Evolutionary conservation across 1,284 basidiomycete genomes (phyloP), one percentile per base, ranked within the genome.

Genomic region (Puccinia brachypodii): DNA sequence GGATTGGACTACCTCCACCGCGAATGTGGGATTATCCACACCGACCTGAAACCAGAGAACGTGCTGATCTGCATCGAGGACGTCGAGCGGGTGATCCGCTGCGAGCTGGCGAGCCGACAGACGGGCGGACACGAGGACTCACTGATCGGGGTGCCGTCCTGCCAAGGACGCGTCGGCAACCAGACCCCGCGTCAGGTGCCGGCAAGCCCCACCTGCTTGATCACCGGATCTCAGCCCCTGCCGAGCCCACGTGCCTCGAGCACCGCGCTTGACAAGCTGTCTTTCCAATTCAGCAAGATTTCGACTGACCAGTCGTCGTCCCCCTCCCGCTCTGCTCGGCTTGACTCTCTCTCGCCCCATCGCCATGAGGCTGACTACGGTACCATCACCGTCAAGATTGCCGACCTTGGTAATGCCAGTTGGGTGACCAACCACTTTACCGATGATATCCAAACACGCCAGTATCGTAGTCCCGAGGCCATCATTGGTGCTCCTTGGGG

Each of bases 1-100:
- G 96, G 96, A 11, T 89, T 99, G 81, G 96, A 98, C 86, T 99
- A 98, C 88, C 96, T 99, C 91, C 96, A 99, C 86, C 91, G 93
- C 66, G 94, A 94, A 87, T 99, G 96, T 87, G 93, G 94, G 75
- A 94, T 98, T 85, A 96, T 98, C 80, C 94, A 95, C 86, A 86
- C 86, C 64, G 96, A 99, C 87, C 90, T 99, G 84, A 99, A 99
- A 88, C 96, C 96, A 0, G 96, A 99, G 87, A 99, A 99, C 87
- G 95, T 99, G 44, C 90, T 99, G 78, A 96, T 99, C 84, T 93
- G 92, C 87, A 98, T 99, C 85, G 96, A 98, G 85, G 94, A 98
- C 86, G 96, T 99, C 84, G 96, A 99, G 86, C 89, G 91, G 2
- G 95, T 98, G 85, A 96, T 99, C 66, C 91, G 92, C 84, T 89